A percentile compares a stretch with the other conserved stretches of the same genome.
These are phyloP conservation scores for Termitomyces heimii DNA, from an alignment of 768 basidiomycete genomes.

Conservation along the genomic window DNA sequence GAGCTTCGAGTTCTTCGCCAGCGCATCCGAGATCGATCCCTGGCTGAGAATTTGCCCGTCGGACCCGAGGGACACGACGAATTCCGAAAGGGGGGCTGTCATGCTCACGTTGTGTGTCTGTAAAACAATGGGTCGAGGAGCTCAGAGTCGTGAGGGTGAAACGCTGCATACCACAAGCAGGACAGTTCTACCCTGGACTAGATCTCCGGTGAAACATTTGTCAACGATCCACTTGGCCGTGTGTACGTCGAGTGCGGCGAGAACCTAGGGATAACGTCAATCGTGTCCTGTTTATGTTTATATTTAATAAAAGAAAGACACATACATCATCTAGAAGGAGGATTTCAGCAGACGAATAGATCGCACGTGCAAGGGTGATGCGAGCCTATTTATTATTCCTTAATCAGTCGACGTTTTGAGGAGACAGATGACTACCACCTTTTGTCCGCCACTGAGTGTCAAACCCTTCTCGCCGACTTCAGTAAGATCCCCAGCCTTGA, in stretches of 20 bases:
- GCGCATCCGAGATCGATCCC: slow-evolving; percentile 41
- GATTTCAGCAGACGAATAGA: slow-evolving; percentile 48
- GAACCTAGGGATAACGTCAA: neutral
- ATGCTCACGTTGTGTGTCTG: slow-evolving; percentile 48
- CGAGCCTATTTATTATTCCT: slow-evolving; percentile 31
- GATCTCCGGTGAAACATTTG: slow-evolving; percentile 76
- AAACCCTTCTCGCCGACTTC: slow-evolving; percentile 69
- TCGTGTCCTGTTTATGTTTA: neutral
- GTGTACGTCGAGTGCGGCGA: slow-evolving; percentile 35
- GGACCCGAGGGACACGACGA: slow-evolving; percentile 45
- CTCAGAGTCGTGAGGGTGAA: neutral
- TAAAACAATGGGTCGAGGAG: neutral
- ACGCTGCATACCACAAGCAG: slow-evolving; percentile 70
- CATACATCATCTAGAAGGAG: slow-evolving; percentile 71
- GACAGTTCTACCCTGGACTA: slow-evolving; percentile 70
- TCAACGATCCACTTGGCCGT: slow-evolving; percentile 79
- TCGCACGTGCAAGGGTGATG: slow-evolving; percentile 37
- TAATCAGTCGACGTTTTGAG: neutral
- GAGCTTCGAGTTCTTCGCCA: slow-evolving; percentile 29
- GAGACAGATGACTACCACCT: slow-evolving; percentile 8
- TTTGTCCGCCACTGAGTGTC: slow-evolving; percentile 47
- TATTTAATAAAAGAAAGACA: slow-evolving; percentile 42
- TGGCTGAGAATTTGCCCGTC: slow-evolving; percentile 48
- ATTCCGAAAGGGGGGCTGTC: slow-evolving; percentile 43
- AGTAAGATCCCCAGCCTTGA: slow-evolving; percentile 60